Conservation (phyloP, 805 yeast genomes). For the Cyberlindnera veronae region DNA sequence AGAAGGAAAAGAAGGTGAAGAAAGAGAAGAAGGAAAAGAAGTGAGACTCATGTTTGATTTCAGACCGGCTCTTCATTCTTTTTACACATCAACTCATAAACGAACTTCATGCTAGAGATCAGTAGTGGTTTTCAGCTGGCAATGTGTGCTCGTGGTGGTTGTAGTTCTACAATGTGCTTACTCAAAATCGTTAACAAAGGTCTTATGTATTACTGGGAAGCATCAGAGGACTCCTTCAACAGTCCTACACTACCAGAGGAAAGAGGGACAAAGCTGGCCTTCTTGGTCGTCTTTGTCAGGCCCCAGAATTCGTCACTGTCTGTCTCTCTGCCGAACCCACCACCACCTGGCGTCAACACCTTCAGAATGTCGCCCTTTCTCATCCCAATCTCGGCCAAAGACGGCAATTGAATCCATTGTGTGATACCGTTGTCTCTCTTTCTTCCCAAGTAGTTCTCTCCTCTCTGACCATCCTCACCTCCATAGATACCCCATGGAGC, state of each 20-base stretch:
- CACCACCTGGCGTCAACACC: constrained; percentile 43
- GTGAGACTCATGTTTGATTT: too few species aligned
- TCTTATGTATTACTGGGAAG: constrained; percentile 21
- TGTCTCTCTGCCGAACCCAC: constrained; percentile 39
- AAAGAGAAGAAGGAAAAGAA: constrained; percentile 8
- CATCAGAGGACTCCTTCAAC: constrained; percentile 16
- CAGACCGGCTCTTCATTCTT: too few species aligned
- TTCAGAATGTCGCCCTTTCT: constrained; percentile 37
- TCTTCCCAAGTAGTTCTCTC: constrained; percentile 37
- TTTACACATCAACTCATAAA: too few species aligned
- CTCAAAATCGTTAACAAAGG: too few species aligned
- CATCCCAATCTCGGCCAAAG: constrained; percentile 33
- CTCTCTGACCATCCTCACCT: constrained; percentile 49
- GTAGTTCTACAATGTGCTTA: too few species aligned
- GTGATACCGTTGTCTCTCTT: constrained; percentile 30
- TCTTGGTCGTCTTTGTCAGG: constrained; percentile 10
- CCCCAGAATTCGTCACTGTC: constrained; percentile 27
- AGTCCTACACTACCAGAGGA: constrained; percentile 22
- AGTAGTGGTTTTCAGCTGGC: too few species aligned
- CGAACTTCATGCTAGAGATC: too few species aligned
- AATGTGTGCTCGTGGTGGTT: too few species aligned
- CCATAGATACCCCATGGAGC: constrained; percentile 56
- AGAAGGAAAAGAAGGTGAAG: constrained; percentile 24
- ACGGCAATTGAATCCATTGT: constrained; percentile 33
- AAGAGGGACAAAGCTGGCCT: constrained; percentile 20